Conservation (phyloP, 176 grass and related monocot genomes). For the Carex parvula region DNA sequence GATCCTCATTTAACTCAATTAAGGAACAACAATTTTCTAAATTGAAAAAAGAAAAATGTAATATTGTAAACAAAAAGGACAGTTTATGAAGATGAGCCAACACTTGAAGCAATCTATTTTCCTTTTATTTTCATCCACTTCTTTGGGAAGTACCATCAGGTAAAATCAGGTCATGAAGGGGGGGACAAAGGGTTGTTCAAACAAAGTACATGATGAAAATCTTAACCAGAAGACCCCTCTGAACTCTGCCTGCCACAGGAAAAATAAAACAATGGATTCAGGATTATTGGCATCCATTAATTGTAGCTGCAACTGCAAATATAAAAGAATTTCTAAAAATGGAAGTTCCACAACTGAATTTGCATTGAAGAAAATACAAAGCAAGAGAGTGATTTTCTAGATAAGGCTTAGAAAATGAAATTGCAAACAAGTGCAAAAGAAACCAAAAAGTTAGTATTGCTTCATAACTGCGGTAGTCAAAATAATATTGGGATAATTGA, state of each 20-base stretch:
- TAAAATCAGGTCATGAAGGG: not conserved
- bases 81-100: not conserved
- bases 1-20: too few species aligned
- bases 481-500: not conserved
- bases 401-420: not conserved
- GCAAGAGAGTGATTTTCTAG: not conserved
- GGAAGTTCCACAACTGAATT: not conserved
- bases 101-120: not conserved
- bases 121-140: not conserved
- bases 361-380: not conserved
- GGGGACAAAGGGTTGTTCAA: not conserved
- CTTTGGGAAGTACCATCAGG: not conserved
- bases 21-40: not conserved
- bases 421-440: not conserved
- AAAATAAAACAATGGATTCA: not conserved
- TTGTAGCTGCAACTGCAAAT: not conserved
- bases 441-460: not conserved
- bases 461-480: not conserved
- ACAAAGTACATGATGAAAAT: not conserved
- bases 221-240: not conserved
- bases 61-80: not conserved
- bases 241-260: not conserved
- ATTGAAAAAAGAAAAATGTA: not conserved
- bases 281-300: not conserved
- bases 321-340: not conserved